Conservation (phyloP, 192 early-diverging fungal species). For the Coemansia sp. region DNA sequence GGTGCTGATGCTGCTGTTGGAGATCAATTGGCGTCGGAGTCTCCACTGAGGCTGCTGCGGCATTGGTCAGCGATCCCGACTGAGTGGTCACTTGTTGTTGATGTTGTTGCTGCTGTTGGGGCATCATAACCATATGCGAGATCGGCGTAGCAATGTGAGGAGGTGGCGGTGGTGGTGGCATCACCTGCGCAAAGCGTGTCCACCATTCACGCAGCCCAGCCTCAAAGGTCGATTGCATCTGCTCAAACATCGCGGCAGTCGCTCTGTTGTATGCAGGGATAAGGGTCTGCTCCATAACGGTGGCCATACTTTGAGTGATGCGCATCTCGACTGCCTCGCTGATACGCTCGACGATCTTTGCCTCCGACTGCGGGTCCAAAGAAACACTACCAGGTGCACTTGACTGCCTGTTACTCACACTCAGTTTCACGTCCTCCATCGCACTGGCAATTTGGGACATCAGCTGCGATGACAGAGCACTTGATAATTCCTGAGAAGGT, state of each 20-base stretch:
- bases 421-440: constrained; percentile 13
- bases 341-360: constrained; percentile 34
- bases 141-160: constrained; percentile 36
- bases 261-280: constrained; percentile 53
- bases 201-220: constrained; percentile 53
- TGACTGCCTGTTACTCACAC: neutral
- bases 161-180: constrained; percentile 39
- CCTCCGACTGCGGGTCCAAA: constrained; percentile 31
- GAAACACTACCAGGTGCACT: neutral
- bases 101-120: constrained; percentile 29
- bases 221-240: constrained; percentile 54
- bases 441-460: constrained; percentile 26
- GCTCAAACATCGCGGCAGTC: constrained; percentile 55
- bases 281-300: constrained; percentile 44
- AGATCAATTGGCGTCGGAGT: neutral
- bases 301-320: constrained; percentile 28
- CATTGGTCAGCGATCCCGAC: neutral
- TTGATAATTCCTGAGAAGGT: constrained; percentile 2
- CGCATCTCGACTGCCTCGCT: constrained; percentile 28
- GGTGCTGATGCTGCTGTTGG: constrained; percentile 10
- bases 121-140: constrained; percentile 40
- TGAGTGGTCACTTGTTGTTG: neutral
- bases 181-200: constrained; percentile 47
- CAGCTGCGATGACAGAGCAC: constrained; percentile 15
- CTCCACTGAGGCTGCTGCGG: neutral